Conservation (phyloP, 176 grass and related monocot species). For the Oryza meyeriana region DNA sequence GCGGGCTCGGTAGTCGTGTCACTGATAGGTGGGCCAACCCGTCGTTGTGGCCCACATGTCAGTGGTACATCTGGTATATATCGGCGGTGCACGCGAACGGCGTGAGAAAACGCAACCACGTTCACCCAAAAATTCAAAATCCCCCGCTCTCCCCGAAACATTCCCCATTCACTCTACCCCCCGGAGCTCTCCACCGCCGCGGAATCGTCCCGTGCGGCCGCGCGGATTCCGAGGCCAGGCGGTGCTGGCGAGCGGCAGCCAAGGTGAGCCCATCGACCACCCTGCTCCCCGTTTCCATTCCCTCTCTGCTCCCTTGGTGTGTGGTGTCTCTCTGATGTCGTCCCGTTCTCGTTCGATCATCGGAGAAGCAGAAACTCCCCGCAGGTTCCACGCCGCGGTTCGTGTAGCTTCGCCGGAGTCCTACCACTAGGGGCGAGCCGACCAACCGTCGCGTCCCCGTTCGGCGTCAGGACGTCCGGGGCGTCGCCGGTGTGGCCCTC, state of each 20-base stretch:
- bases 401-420: neutral
- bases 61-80: neutral
- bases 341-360: neutral
- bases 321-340: neutral
- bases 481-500: neutral
- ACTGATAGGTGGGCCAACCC: neutral
- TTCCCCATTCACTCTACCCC: neutral
- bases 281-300: neutral
- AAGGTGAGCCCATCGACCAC: slow-evolving; percentile 19
- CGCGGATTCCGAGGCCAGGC: neutral
- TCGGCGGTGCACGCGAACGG: no score
- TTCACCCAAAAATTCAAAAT: slow-evolving; percentile 4
- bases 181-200: no score
- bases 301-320: neutral
- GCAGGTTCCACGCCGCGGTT: neutral
- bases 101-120: no score
- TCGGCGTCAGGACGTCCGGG: neutral
- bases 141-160: neutral
- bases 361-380: neutral
- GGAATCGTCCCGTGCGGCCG: no score
- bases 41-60: neutral
- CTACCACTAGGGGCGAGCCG: neutral
- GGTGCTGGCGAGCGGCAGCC: neutral
- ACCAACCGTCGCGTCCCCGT: no score
- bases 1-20: no score